Conservation (phyloP, 495 filamentous ascomycete species). For the Aspergillus heteromorphus region DNA sequence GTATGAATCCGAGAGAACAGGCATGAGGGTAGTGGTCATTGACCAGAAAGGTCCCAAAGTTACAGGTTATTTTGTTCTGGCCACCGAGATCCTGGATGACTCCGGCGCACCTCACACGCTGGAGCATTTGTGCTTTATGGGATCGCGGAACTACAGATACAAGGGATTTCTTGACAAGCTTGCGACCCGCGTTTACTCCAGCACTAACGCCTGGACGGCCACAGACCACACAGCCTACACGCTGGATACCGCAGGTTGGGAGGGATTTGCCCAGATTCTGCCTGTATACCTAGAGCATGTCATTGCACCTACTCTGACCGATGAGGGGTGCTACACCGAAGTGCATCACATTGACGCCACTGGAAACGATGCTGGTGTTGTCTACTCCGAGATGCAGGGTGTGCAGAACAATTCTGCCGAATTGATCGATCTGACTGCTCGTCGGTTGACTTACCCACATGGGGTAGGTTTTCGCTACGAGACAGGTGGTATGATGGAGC, state of each 20-base stretch:
- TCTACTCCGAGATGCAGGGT: conserved; percentile 99
- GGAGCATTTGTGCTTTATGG: conserved; percentile 97
- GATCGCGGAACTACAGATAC: conserved; percentile 87
- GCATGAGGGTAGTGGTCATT: conserved; percentile 88
- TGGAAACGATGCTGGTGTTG: conserved; percentile 93
- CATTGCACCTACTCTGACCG: conserved; percentile 83
- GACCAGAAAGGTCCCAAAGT: conserved; percentile 91
- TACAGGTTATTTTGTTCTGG: conserved; percentile 88
- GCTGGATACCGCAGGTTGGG: conserved; percentile 91
- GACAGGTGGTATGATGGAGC: conserved; percentile 94
- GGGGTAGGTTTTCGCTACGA: conserved; percentile 92
- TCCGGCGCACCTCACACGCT: conserved; percentile 93
- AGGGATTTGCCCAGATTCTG: conserved; percentile 88
- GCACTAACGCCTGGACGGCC: conserved; percentile 91
- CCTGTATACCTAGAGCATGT: conserved; percentile 96
- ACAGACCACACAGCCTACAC: conserved; percentile 97
- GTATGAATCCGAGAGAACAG: conserved; percentile 81
- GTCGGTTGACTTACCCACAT: conserved; percentile 78
- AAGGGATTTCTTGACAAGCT: conserved; percentile 94
- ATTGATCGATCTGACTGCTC: conserved; percentile 76
- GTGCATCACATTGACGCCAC: conserved; percentile 92
- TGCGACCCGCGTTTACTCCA: conserved; percentile 85
- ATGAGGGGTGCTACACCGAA: conserved; percentile 90
- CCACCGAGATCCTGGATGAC: conserved; percentile 96
- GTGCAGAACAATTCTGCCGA: conserved; percentile 77